Base-by-base conservation (phyloP, 768 basidiomycete genomes). In the Multifurca ochricompacta region DNA sequence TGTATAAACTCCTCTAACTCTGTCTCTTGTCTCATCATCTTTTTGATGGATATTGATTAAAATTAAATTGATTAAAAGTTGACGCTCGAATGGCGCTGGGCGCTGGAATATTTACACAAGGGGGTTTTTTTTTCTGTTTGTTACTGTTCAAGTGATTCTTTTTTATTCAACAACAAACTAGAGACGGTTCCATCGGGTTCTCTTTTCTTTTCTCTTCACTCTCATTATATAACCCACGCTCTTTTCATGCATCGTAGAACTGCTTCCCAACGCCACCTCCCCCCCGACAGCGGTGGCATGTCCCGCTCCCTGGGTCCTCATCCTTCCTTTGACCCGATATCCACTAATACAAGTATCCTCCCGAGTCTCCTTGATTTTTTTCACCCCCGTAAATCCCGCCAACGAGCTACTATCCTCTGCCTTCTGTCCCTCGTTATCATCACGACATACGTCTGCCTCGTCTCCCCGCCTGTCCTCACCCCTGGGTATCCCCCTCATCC, bases 371-470 rank as follows among this genome's bases (percentile, higher is more conserved):
- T 54, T 35, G 50, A 54, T 4, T 13, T 54, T 39, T 41, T 61
- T 6, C 49, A 54, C n/a, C 58, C 58, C 0, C 57, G 60, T 25
- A 59, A 55, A 13, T 21, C 58, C 19, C 57, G 60, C 21, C 53
- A 54, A 4, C 57, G 58, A 6, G 37, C 53, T 6, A 61, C 60
- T 2, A n/a, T 59, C 46, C 40, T 61, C 31, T 60, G 58, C n/a
- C 50, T 61, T 13, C 8, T 59, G 6, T 48, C 46, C 46, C 60
- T 61, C 36, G 19, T 55, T 21, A 13, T 28, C 1, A 4, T 61
- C 49, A 50, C 60, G 1, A 18, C 58, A 0, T 61, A 61, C 31
- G 39, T 61, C 23, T 59, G 58, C 46, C 28, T 62, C n/a, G 40
- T 56, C 28, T 51, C 60, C 2, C 53, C 51, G 8, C 60, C 62